A percentile compares a stretch with the other conserved stretches of the same genome.
Conservation (phyloP, 176 grass and related monocot species). For the Rhynchospora breviuscula region DNA sequence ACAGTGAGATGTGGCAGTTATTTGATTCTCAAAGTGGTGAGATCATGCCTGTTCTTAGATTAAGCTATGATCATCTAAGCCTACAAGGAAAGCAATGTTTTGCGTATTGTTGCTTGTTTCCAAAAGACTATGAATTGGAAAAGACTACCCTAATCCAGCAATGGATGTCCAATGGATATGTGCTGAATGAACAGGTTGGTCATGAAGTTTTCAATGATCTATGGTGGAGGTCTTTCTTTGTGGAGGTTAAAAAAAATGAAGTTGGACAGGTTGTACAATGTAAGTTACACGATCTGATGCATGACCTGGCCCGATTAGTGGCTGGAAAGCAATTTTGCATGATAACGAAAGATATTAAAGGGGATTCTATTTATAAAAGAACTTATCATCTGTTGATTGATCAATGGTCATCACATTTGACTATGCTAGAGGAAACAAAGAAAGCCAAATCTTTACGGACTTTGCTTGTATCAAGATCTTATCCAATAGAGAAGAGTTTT, state of each 20-base stretch:
- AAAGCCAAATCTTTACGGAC: conserved; percentile 26
- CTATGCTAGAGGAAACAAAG: not conserved
- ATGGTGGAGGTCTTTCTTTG: conserved; percentile 27
- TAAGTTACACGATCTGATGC: conserved; percentile 32
- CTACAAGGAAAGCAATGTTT: conserved; percentile 22
- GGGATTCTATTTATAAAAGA: not conserved
- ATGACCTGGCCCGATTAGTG: conserved; percentile 17
- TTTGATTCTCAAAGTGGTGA: not conserved
- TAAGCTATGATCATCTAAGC: conserved; percentile 27
- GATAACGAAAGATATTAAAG: not conserved
- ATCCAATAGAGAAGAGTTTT: not conserved
- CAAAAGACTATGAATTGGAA: conserved; percentile 26
- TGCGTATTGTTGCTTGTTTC: conserved; percentile 29
- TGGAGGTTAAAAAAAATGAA: conserved; percentile 11
- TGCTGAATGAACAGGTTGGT: conserved; percentile 6
- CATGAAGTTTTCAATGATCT: conserved; percentile 21
- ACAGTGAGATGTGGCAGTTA: conserved; percentile 31
- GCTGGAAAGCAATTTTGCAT: conserved; percentile 6
- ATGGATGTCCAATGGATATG: conserved; percentile 26
- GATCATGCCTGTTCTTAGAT: conserved; percentile 20
- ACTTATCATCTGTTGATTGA: conserved; percentile 9
- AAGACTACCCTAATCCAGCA: conserved; percentile 17
- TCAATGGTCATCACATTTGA: not conserved
- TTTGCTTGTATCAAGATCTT: not conserved
- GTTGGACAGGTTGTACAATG: not conserved